phyloP scores from a whole-genome alignment of 768 basidiomycete genomes.

The Leccinum subgranulosum region DNA sequence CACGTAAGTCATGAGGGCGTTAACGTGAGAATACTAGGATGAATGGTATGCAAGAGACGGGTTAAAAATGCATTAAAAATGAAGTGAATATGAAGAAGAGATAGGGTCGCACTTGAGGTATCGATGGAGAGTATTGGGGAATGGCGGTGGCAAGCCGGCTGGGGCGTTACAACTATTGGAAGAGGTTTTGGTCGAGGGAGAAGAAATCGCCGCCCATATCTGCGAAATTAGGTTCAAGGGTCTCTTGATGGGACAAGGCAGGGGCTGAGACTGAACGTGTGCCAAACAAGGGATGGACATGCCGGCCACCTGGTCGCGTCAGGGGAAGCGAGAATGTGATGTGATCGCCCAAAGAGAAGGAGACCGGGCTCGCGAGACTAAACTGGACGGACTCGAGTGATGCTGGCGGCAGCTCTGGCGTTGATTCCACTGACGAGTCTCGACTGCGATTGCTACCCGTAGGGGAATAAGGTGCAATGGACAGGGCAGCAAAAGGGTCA shows the following conservation, averaged over 20 bases:
- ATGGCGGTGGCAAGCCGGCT: slow-evolving; percentile 15
- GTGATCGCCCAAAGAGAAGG: slow-evolving; percentile 36
- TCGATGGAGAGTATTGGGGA: slow-evolving; percentile 26
- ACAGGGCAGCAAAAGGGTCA: slow-evolving; percentile 50
- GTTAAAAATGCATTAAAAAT: slow-evolving; percentile 30
- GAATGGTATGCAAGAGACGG: slow-evolving; percentile 35
- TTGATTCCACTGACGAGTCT: slow-evolving; percentile 54
- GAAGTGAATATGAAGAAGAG: slow-evolving; percentile 25
- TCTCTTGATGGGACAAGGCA: slow-evolving; percentile 28
- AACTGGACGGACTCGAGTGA: slow-evolving; percentile 40
- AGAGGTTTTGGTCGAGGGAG: slow-evolving; percentile 44
- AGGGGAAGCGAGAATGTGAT: slow-evolving; percentile 21
- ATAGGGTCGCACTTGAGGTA: slow-evolving; percentile 29
- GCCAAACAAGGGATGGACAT: slow-evolving; percentile 31
- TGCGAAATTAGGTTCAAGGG: slow-evolving; percentile 42
- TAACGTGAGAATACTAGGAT: slow-evolving; percentile 23
- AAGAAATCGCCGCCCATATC: slow-evolving; percentile 35
- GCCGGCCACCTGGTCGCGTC: slow-evolving; percentile 20
- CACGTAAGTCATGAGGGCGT: slow-evolving; percentile 17
- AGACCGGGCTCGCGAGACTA: slow-evolving; percentile 36
- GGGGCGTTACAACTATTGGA: slow-evolving; percentile 38
- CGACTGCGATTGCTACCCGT: slow-evolving; percentile 38
- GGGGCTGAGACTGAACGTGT: slow-evolving; percentile 44
- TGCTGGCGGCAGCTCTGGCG: slow-evolving; percentile 43
- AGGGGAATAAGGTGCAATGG: slow-evolving; percentile 54